Evolutionary conservation across 2,329 filamentous ascomycete genomes (phyloP).

Genomic region (Colletotrichum sansevieriae): DNA sequence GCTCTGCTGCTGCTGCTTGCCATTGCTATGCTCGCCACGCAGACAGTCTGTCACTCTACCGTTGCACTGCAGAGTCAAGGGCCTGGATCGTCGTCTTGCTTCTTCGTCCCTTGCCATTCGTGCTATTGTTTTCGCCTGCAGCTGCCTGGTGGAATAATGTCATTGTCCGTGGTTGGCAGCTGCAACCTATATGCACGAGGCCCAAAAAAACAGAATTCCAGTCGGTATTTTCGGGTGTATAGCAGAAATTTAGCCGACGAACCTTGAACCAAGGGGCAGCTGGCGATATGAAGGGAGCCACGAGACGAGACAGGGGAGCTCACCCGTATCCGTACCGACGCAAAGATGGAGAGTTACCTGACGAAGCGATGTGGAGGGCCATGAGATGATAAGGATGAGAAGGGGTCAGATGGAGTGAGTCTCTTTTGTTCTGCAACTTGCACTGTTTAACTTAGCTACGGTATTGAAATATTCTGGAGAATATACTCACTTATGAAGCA

Average conservation of each 20-base stretch:
- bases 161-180: constrained; percentile 20
- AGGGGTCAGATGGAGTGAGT: too few species aligned
- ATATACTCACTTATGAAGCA: not conserved
- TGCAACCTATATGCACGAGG: constrained; percentile 5
- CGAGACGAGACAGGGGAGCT: not conserved
- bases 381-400: too few species aligned
- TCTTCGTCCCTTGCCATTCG: not conserved
- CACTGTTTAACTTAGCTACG: too few species aligned
- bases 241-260: constrained; percentile 17
- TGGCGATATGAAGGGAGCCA: constrained; percentile 18
- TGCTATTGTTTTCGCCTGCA: not conserved
- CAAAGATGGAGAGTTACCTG: too few species aligned
- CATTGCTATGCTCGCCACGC: not conserved
- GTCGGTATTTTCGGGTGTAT: not conserved
- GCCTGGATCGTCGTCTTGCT: constrained; percentile 23
- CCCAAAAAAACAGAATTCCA: not conserved
- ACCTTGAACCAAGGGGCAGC: not conserved
- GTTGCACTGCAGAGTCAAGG: constrained; percentile 12
- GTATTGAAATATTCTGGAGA: too few species aligned
- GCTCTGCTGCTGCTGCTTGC: too few species aligned
- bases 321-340: not conserved
- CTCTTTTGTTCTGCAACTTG: too few species aligned
- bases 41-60: not conserved
- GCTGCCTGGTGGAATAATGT: constrained; percentile 1
- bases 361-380: too few species aligned